Conservation (phyloP, 2,329 filamentous ascomycete species). For the Fusarium vanettenii region DNA sequence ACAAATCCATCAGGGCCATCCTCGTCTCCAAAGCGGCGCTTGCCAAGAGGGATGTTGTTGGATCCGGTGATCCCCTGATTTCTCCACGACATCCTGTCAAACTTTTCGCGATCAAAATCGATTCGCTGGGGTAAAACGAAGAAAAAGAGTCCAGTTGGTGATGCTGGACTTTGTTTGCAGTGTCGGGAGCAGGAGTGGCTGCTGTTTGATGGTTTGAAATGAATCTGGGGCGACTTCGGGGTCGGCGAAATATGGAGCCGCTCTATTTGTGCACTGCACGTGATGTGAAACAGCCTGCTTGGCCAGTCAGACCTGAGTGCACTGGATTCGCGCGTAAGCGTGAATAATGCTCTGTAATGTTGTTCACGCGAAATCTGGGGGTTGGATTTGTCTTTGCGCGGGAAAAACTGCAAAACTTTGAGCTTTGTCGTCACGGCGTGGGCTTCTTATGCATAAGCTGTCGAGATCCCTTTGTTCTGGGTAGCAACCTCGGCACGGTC, state of each 20-base stretch:
- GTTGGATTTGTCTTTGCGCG: neutral
- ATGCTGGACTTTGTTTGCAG: slow-evolving; percentile 17
- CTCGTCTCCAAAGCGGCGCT: slow-evolving; percentile 80
- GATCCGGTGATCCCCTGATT: slow-evolving; percentile 92
- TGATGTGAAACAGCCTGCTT: slow-evolving; percentile 3
- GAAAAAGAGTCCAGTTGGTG: slow-evolving; percentile 12
- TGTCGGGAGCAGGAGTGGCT: slow-evolving; percentile 19
- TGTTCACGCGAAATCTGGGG: neutral
- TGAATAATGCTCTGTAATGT: neutral
- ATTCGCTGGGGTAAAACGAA: slow-evolving; percentile 7
- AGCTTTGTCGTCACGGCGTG: neutral
- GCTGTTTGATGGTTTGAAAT: slow-evolving; percentile 24
- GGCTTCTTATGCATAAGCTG: neutral
- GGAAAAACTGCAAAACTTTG: neutral
- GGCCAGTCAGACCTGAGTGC: neutral
- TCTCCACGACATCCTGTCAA: slow-evolving; percentile 71
- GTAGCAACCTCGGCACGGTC: neutral
- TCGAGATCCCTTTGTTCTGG: neutral
- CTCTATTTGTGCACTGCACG: slow-evolving; percentile 3
- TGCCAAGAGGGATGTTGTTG: slow-evolving; percentile 96
- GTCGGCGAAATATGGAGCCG: slow-evolving; percentile 24
- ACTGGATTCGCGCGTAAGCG: neutral
- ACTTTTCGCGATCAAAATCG: neutral
- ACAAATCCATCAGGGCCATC: slow-evolving; percentile 47
- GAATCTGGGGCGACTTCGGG: slow-evolving; percentile 17